phyloP scores from a whole-genome alignment of 202 grass and related monocot species.

The Bolboschoenoplectus hybrid region DNA sequence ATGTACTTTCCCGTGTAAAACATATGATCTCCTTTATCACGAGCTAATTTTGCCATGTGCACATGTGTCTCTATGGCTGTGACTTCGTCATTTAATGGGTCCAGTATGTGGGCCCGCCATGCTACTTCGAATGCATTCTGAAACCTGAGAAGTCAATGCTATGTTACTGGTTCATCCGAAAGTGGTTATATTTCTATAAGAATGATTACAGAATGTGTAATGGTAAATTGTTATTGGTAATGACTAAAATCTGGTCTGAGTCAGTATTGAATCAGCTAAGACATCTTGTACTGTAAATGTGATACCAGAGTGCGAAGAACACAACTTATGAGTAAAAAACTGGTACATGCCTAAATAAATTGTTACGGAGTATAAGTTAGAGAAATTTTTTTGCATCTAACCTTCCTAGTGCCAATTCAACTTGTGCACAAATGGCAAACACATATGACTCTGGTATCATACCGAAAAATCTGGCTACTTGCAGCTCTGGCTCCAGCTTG shows the following conservation, averaged over 20 bases:
- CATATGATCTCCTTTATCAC: slow-evolving; percentile 42
- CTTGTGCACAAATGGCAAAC: slow-evolving; percentile 37
- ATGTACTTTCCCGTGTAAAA: slow-evolving; percentile 39
- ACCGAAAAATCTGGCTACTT: neutral
- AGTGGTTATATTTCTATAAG: too few relatives aligned
- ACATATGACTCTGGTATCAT: slow-evolving; percentile 32
- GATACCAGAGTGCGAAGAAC: neutral
- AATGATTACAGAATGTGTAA: too few relatives aligned
- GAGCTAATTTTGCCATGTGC: slow-evolving; percentile 39
- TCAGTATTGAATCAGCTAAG: too few relatives aligned
- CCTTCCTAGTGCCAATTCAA: slow-evolving; percentile 50
- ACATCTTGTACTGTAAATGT: neutral
- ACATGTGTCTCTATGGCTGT: slow-evolving; percentile 38
- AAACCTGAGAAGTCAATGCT: slow-evolving; percentile 31
- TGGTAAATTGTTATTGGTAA: neutral
- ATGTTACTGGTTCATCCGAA: neutral
- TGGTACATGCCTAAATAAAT: neutral
- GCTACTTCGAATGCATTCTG: slow-evolving; percentile 36
- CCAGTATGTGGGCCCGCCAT: slow-evolving; percentile 38
- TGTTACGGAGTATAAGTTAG: neutral
- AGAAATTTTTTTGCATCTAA: slow-evolving; percentile 12
- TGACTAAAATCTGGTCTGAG: neutral
- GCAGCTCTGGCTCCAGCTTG: slow-evolving; percentile 28
- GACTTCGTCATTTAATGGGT: slow-evolving; percentile 40
- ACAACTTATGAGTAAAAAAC: too few relatives aligned